phyloP scores from a whole-genome alignment of 805 yeast species.

The Teunomyces panamensis region DNA sequence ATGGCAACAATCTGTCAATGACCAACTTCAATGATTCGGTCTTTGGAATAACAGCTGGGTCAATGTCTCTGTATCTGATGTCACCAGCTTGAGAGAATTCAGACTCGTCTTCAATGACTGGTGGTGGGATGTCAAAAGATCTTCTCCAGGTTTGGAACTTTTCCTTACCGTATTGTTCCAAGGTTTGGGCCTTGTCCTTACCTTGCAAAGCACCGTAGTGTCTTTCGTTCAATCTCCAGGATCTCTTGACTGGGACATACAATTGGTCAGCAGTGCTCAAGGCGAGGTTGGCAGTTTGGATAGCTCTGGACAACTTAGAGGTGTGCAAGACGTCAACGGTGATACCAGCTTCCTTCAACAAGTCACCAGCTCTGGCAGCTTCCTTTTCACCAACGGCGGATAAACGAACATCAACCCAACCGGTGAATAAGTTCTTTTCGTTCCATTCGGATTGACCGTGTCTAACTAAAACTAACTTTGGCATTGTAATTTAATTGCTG shows the following conservation, averaged over 20 bases:
- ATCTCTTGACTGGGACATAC: constrained; percentile 87
- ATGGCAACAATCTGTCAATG: constrained; percentile 93
- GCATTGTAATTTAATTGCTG: constrained; percentile 24
- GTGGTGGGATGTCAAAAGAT: constrained; percentile 95
- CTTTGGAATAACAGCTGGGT: constrained; percentile 84
- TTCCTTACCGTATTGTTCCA: constrained; percentile 84
- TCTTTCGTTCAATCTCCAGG: constrained; percentile 98
- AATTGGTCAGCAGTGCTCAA: constrained; percentile 83
- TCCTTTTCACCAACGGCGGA: constrained; percentile 83
- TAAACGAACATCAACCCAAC: constrained; percentile 95
- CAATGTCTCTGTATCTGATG: constrained; percentile 78
- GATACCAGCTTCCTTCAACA: constrained; percentile 81
- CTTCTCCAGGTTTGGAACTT: constrained; percentile 97
- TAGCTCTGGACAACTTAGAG: constrained; percentile 88
- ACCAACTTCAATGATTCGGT: constrained; percentile 94
- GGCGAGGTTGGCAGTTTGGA: constrained; percentile 96
- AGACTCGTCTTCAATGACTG: constrained; percentile 72
- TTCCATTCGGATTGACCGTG: constrained; percentile 99
- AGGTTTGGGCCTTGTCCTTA: constrained; percentile 93
- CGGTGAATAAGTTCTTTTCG: constrained; percentile 96
- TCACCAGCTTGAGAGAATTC: constrained; percentile 85
- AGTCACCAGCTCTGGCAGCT: constrained; percentile 91
- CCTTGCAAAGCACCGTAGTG: constrained; percentile 99
- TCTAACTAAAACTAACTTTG: constrained; percentile 85
- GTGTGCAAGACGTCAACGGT: constrained; percentile 88